These are phyloP conservation scores for Groenewaldozyma auringiensis DNA, from an alignment of 1,139 yeast species.

Conservation along the genomic window DNA sequence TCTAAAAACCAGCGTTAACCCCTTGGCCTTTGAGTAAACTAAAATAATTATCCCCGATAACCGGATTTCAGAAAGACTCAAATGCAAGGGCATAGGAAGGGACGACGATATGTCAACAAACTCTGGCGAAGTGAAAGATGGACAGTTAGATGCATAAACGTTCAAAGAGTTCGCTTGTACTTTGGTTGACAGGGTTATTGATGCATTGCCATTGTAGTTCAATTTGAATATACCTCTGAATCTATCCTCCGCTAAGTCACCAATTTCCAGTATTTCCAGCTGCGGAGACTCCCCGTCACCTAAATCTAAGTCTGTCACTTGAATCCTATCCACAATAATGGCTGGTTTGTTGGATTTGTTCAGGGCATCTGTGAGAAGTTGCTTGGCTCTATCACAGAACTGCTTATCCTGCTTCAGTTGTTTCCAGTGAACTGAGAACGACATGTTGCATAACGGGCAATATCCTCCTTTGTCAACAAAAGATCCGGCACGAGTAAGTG, in stretches of 20 bases:
- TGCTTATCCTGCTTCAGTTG: constrained; percentile 61
- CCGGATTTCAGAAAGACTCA: constrained; percentile 64
- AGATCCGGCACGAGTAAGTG: too few relatives aligned
- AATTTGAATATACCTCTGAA: constrained; percentile 83
- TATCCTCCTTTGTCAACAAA: too few relatives aligned
- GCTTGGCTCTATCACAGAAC: constrained; percentile 58
- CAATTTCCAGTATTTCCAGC: constrained; percentile 77
- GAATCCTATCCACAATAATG: constrained; percentile 65
- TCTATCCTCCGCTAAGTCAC: constrained; percentile 71
- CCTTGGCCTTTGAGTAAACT: constrained; percentile 74
- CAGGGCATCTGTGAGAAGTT: constrained; percentile 65
- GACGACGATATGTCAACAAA: constrained; percentile 44
- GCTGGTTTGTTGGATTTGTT: constrained; percentile 69
- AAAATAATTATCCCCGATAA: constrained; percentile 77
- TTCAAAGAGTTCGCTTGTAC: constrained; percentile 59
- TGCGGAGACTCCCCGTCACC: constrained; percentile 60
- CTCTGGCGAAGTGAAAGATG: constrained; percentile 31
- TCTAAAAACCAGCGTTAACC: constrained; percentile 76
- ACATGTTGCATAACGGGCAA: constrained; percentile 53
- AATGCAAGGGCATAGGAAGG: constrained; percentile 69
- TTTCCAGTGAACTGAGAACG: constrained; percentile 74
- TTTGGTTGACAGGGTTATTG: constrained; percentile 68
- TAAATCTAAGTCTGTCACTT: constrained; percentile 65
- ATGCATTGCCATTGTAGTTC: constrained; percentile 73
- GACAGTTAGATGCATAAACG: constrained; percentile 19